These are phyloP conservation scores for Apostasia shenzhenica DNA, from an alignment of 106 monocot species.

Conservation along the genomic window DNA sequence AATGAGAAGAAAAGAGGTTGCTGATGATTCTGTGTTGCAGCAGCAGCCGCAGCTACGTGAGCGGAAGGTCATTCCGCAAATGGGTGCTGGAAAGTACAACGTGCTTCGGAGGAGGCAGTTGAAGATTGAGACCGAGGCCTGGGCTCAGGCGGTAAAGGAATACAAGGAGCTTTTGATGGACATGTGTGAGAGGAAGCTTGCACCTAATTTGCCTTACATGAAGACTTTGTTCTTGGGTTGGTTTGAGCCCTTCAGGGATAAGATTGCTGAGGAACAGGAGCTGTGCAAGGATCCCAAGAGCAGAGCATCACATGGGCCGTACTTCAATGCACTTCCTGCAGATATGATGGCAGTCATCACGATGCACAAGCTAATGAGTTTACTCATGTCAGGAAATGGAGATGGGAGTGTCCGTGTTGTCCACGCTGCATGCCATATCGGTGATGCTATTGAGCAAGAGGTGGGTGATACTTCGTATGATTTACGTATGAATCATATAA, in stretches of 20 bases:
- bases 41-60: not conserved
- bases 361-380: conserved; percentile 93
- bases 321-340: conserved; percentile 55
- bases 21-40: not conserved
- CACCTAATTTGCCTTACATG: conserved; percentile 84
- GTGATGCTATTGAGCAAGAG: conserved; percentile 91
- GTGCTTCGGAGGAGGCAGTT: conserved; percentile 57
- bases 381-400: conserved; percentile 64
- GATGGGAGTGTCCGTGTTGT: conserved; percentile 57
- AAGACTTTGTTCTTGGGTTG: conserved; percentile 88
- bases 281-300: conserved; percentile 22
- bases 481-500: too few relatives aligned
- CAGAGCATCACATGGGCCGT: conserved; percentile 21
- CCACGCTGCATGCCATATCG: conserved; percentile 53
- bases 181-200: conserved; percentile 89
- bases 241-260: conserved; percentile 83
- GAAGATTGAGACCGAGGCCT: conserved; percentile 85
- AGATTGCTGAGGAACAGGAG: conserved; percentile 58
- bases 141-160: conserved; percentile 90
- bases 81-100: conserved; percentile 33
- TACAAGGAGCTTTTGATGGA: conserved; percentile 74
- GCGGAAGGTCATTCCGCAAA: conserved; percentile 10
- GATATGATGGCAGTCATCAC: conserved; percentile 99
- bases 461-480: conserved; percentile 16
- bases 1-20: not conserved